phyloP scores from a whole-genome alignment of 768 basidiomycete genomes.

The Mycena vitilis region DNA sequence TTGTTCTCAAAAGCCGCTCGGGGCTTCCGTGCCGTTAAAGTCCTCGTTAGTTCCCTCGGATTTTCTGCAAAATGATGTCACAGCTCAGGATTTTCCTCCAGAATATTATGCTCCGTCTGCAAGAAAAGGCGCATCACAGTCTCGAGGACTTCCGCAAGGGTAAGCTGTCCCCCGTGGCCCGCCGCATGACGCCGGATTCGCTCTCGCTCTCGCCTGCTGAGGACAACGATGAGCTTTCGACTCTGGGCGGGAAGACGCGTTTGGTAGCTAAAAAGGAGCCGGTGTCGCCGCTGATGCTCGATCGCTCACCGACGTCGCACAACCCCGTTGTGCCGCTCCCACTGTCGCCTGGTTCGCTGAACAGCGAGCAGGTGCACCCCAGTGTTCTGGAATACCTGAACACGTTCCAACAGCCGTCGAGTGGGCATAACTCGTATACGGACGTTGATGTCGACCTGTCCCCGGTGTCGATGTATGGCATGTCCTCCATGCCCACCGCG shows the following conservation, averaged over 20 bases:
- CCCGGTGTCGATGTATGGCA: slow-evolving; percentile 59
- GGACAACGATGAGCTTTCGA: slow-evolving; percentile 72
- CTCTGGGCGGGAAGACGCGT: slow-evolving; percentile 75
- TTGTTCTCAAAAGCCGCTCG: slow-evolving; percentile 77
- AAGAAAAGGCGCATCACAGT: slow-evolving; percentile 73
- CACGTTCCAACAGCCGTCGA: slow-evolving; percentile 59
- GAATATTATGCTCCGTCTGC: slow-evolving; percentile 74
- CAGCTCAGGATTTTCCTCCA: slow-evolving; percentile 40
- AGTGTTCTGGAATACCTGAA: slow-evolving; percentile 76
- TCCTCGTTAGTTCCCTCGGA: slow-evolving; percentile 60
- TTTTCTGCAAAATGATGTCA: neutral
- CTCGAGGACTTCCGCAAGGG: slow-evolving; percentile 74
- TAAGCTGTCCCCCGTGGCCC: slow-evolving; percentile 57
- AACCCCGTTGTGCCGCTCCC: slow-evolving; percentile 82
- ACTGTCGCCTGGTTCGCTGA: slow-evolving; percentile 57
- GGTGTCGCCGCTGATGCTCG: slow-evolving; percentile 63
- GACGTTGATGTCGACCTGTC: slow-evolving; percentile 50
- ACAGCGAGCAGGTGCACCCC: slow-evolving; percentile 63
- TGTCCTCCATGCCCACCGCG: slow-evolving; percentile 49
- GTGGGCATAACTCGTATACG: slow-evolving; percentile 41
- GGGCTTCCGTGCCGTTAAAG: slow-evolving; percentile 72
- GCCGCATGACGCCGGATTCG: slow-evolving; percentile 53
- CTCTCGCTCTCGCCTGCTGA: slow-evolving; percentile 55
- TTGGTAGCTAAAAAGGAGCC: slow-evolving; percentile 73
- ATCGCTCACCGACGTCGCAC: slow-evolving; percentile 76